Evolutionary conservation across 2,329 filamentous ascomycete genomes (phyloP).

Genomic region (Phoma sp.): DNA sequence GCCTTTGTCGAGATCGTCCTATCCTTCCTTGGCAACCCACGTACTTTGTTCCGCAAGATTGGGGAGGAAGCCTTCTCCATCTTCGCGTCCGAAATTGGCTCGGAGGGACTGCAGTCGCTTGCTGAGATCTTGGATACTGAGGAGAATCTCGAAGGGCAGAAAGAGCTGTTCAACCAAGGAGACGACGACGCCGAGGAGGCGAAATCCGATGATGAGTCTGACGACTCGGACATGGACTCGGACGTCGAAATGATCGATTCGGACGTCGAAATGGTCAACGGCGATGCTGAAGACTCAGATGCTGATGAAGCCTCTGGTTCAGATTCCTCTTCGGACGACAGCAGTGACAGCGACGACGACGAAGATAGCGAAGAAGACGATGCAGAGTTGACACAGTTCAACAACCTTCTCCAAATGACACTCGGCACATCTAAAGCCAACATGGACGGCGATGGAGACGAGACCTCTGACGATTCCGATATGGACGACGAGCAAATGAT

Average conservation of each 20-base stretch:
- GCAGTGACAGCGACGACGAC: slow-evolving; percentile 32
- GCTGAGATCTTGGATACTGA: slow-evolving; percentile 75
- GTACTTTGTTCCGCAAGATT: slow-evolving; percentile 82
- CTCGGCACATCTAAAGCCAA: slow-evolving; percentile 69
- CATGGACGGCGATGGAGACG: slow-evolving; percentile 64
- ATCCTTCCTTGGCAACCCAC: slow-evolving; percentile 87
- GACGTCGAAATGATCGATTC: slow-evolving; percentile 54
- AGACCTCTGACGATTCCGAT: slow-evolving; percentile 70
- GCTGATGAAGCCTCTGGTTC: slow-evolving; percentile 31
- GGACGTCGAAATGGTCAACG: slow-evolving; percentile 22
- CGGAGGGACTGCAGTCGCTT: slow-evolving; percentile 71
- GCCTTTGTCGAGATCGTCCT: slow-evolving; percentile 82
- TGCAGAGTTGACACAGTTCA: slow-evolving; percentile 66
- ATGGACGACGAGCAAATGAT: slow-evolving; percentile 99
- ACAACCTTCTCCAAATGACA: slow-evolving; percentile 78
- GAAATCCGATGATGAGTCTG: slow-evolving; percentile 56
- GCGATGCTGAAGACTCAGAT: slow-evolving; percentile 37
- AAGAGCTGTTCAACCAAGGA: slow-evolving; percentile 78
- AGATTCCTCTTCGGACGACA: slow-evolving; percentile 25
- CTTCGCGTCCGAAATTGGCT: slow-evolving; percentile 77
- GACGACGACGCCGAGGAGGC: slow-evolving; percentile 49
- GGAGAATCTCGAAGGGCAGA: slow-evolving; percentile 82
- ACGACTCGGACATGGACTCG: slow-evolving; percentile 53
- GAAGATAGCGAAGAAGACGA: slow-evolving; percentile 51
- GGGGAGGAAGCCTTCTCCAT: slow-evolving; percentile 87